Evolutionary conservation across 768 basidiomycete genomes (phyloP), one percentile per base, ranked within the genome.

Genomic region (Boletus patriciae): DNA sequence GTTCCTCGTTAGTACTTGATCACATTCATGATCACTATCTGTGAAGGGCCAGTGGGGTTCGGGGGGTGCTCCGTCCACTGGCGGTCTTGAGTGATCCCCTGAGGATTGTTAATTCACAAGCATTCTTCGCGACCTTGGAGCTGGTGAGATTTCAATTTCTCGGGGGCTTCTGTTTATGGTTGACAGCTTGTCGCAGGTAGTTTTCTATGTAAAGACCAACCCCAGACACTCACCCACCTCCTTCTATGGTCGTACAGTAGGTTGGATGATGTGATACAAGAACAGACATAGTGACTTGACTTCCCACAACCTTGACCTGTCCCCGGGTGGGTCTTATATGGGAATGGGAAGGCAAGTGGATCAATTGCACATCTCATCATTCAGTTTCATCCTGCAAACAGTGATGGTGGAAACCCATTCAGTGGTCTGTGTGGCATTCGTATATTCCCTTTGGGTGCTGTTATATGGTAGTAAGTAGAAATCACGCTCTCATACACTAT

Each of bases 291-390:
- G 15, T 60, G 8, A 56, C 44, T 19, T 33, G n/a, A 23, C 46
- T 46, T 41, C 69, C 1, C 65, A 70, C 66, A 81, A 82, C 58
- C 67, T 74, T 2, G 46, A 67, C 12, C 64, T 80, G 23, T 79
- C 77, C 0, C 65, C 74, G 1, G 82, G 83, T 13, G 83, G 80
- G 33, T 72, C 74, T 21, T 75, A 76, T 29, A 58, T 82, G 29
- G 78, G 81, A 8, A 66, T 80, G 25, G 78, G 80, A 29, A 77
- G 75, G 69, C 46, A 38, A 60, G 67, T 60, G 29, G 0, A 5
- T 68, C 69, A 53, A 64, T 25, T 36, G 1, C 5, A 46, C 7
- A 29, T 41, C 44, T 42, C 29, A 3, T 6, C 5, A 27, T 27
- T 54, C 13, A 9, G 0, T 18, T 38, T 55, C 40, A 64, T 33